These are phyloP conservation scores for Cutaneotrichosporon dermatis DNA, from an alignment of 1,284 basidiomycete species.

Conservation along the genomic window DNA sequence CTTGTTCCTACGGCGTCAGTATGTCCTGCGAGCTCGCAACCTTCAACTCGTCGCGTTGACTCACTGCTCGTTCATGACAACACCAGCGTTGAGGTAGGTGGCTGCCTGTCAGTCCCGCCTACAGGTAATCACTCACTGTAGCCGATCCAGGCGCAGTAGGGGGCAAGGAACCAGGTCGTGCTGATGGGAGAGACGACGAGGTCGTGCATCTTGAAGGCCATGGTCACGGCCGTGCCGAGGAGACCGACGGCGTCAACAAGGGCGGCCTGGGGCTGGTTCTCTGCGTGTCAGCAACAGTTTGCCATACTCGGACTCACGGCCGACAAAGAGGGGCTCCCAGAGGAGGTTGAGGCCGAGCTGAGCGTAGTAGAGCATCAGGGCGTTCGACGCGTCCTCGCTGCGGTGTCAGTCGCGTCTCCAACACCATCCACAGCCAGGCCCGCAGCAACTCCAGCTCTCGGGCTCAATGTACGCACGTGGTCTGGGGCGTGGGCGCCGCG, in stretches of 20 bases:
- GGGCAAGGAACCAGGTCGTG: slow-evolving; percentile 58
- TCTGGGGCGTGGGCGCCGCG: slow-evolving; percentile 48
- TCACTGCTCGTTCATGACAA: slow-evolving; percentile 38
- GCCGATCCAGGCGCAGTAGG: slow-evolving; percentile 56
- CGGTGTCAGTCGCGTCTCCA: too few relatives aligned
- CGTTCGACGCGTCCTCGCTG: slow-evolving; percentile 53
- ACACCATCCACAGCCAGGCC: too few relatives aligned
- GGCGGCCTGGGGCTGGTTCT: slow-evolving; percentile 50
- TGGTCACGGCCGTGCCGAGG: slow-evolving; percentile 59
- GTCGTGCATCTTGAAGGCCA: slow-evolving; percentile 61
- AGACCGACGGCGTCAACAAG: slow-evolving; percentile 61
- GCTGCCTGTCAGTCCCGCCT: slow-evolving; percentile 11
- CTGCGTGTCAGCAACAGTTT: neutral
- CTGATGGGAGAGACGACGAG: slow-evolving; percentile 52
- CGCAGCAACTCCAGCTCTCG: too few relatives aligned
- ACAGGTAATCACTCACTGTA: too few relatives aligned
- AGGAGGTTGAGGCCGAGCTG: slow-evolving; percentile 64
- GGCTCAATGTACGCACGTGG: slow-evolving; percentile 45
- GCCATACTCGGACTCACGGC: slow-evolving; percentile 50
- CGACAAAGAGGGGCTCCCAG: slow-evolving; percentile 73
- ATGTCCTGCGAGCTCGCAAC: too few relatives aligned
- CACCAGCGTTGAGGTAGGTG: slow-evolving; percentile 65
- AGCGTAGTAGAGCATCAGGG: slow-evolving; percentile 63
- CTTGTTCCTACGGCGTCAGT: too few relatives aligned
- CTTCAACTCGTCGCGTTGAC: too few relatives aligned